Evolutionary conservation across 2,329 filamentous ascomycete species (phyloP), one percentile per base, ranked within the genome.

Genomic region (Pseudogymnoascus sp.): DNA sequence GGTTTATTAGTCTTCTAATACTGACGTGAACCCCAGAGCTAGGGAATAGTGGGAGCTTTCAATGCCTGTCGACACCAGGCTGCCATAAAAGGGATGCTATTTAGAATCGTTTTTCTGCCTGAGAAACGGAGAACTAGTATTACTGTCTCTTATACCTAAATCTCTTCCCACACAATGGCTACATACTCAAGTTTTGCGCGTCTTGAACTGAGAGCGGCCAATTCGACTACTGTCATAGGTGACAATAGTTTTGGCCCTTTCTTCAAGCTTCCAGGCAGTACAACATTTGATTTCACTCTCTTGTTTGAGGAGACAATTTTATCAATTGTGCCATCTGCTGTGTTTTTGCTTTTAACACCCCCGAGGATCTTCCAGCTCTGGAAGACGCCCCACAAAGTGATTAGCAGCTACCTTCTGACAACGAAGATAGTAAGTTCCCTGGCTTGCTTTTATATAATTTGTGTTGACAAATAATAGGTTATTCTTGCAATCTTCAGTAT

Each of bases 231-330:
- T 2, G 5, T 16, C 22, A 22, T 22, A n/a, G 38, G 30, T 28
- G 64, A 66, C 50, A 62, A 62, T 57, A 64, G 22, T 25, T 66
- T 66, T 47, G 65, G 65, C 2, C 65, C 65, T 3, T 61, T 65
- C 16, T 59, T 65, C 14, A 2, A 64, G 9, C 30, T 62, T 30
- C 60, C 62, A 28, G 60, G 59, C 12, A 59, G 30, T 30, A 16
- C 11, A 18, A 62, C 63, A 20, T 68, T 69, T 30, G 66, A 69
- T 60, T 70, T 70, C 62, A 69, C 67, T 37, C 62, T 70, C 16
- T 50, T 69, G 0, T 70, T 70, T 41, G 68, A 70, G 59, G 67
- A 70, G 57, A 63, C 66, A 8, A 67, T 69, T 8, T 50, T 70
- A 14, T 66, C 67, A 16, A 69, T 70, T n/a, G 34, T 50, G 28